Evolutionary conservation across 495 filamentous ascomycete genomes (phyloP), one percentile per base, ranked within the genome.

Genomic region (Podospora tetraspora): DNA sequence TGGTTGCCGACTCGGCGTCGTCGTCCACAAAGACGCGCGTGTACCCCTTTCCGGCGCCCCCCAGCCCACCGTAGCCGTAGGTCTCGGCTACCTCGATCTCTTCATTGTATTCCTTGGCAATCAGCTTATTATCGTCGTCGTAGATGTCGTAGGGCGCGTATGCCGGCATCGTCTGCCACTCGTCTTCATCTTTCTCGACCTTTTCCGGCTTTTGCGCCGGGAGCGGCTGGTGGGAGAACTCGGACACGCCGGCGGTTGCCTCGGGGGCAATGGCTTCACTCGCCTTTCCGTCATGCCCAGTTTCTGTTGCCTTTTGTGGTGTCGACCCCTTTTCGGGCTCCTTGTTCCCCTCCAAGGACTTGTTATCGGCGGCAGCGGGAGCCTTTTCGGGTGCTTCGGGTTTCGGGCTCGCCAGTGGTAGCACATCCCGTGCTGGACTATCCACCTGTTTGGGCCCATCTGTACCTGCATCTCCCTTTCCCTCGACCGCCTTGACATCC

Each of bases 91-190:
- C 87, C 22, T 91, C 87, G 66, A 90, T 90, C 1, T 88, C 88
- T 59, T 91, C 88, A 43, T 85, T 79, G 30, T 89, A 88, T 58
- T 93, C 93, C 37, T 85, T 86, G 9, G 94, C 95, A 68, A 99
- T 82, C 30, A 98, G 84, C 73, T 86, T 91, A 67, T 93, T 91
- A 72, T 96, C 89, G 70, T 99, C 95, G 75, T 99, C 92, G 76
- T 98, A 99, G 34, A 96, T 88, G 79, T 98, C 94, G 74, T 92
- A 92, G 21, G 91, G 89, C 8, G 92, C 95, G 68, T 91, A 90
- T 7, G 96, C 91, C 21, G 95, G 94, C 95, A 99, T 99, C 2
- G 84, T 82, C 79, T 97, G 91, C 95, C 95, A 99, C 66, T 83
- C 89, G 23, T 80, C 88, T 25, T 89, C 87, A 0, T 87, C 86